Conservation (phyloP, 495 filamentous ascomycete genomes). For the Gamarada debralockiae region DNA sequence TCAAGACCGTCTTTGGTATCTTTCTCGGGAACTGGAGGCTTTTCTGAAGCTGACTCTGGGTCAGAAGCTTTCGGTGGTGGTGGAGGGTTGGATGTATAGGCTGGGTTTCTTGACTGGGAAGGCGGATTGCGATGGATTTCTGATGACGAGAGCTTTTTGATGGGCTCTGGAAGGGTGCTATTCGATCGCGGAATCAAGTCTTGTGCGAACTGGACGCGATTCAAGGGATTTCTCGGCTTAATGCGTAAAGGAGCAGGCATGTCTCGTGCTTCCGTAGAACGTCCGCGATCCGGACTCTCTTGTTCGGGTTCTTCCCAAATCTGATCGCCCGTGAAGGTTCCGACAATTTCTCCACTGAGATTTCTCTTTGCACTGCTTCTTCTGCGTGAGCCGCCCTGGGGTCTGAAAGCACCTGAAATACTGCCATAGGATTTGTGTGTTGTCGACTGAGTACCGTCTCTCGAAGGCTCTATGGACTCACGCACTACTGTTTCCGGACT, state of each 20-base stretch:
- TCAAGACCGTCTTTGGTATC: constrained; percentile 71
- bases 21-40: constrained; percentile 25
- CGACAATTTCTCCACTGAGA: constrained; percentile 52
- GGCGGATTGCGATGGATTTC: constrained; percentile 79
- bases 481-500: constrained; percentile 8
- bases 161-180: constrained; percentile 41
- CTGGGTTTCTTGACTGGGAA: constrained; percentile 68
- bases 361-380: constrained; percentile 43
- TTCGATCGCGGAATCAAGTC: constrained; percentile 36
- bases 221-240: constrained; percentile 55
- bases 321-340: constrained; percentile 66
- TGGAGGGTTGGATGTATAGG: constrained; percentile 62
- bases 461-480: constrained; percentile 11
- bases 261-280: constrained; percentile 29
- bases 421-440: constrained; percentile 21
- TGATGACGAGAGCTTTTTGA: constrained; percentile 55
- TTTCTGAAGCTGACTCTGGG: not conserved
- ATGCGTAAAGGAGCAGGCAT: constrained; percentile 48
- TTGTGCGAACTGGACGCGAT: constrained; percentile 38
- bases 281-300: constrained; percentile 16
- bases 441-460: not conserved
- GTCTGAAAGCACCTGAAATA: constrained; percentile 8
- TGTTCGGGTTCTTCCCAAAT: constrained; percentile 83
- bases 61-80: constrained; percentile 27
- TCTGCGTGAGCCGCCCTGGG: constrained; percentile 2